Percentiles rank a stretch among this genome's conserved stretches.
Evolutionary conservation across 2,329 filamentous ascomycete species (phyloP).

Genomic region (Sporothrix protearum): DNA sequence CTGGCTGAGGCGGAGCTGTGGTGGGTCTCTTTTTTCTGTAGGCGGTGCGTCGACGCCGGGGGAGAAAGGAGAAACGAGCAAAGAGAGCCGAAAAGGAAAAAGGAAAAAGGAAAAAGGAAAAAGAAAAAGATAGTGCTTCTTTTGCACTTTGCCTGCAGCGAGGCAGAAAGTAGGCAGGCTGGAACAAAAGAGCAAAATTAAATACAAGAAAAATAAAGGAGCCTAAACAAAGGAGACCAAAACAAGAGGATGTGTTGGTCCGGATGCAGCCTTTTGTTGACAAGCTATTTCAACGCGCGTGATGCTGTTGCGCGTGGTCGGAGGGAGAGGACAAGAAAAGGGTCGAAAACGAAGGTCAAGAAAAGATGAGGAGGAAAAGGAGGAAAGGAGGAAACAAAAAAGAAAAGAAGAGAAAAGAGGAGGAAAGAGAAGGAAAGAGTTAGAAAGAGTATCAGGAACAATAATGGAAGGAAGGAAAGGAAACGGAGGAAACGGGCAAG

Average conservation of each 20-base stretch:
- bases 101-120: too few species aligned
- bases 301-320: conserved; percentile 3
- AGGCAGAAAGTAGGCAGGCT: background rate
- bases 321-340: background rate
- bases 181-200: background rate
- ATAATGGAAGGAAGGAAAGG: background rate
- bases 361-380: background rate
- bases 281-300: background rate
- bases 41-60: conserved; percentile 9
- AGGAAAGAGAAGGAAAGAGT: background rate
- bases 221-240: conserved; percentile 6
- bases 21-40: background rate
- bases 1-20: conserved; percentile 1
- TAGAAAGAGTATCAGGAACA: conserved; percentile 1
- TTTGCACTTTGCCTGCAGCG: background rate
- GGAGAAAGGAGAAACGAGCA: background rate
- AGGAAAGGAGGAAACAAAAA: conserved; percentile 1
- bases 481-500: background rate
- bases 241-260: conserved; percentile 10
- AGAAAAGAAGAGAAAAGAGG: background rate
- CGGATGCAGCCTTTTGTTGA: conserved; percentile 18
- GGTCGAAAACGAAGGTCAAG: background rate
- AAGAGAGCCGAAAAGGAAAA: background rate
- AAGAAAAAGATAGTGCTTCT: background rate
- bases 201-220: background rate